A percentile compares a stretch with the other conserved stretches of the same genome.
These are phyloP conservation scores for Boletus sensibilis DNA, from an alignment of 768 basidiomycete species.

Conservation along the genomic window DNA sequence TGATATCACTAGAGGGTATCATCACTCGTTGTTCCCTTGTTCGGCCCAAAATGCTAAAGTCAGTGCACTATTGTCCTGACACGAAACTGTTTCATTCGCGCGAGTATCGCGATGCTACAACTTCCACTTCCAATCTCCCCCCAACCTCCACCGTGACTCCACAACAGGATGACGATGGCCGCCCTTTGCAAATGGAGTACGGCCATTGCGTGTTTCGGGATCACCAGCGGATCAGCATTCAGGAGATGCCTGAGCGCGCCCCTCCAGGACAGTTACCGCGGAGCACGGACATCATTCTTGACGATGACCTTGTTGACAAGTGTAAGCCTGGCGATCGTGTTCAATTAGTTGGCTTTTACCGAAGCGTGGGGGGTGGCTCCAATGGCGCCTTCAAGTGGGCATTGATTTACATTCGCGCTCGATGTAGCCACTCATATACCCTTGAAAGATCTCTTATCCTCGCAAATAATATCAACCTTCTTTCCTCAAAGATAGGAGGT, in stretches of 20 bases:
- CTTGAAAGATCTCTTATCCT: conserved; percentile 78
- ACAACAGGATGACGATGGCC: conserved; percentile 88
- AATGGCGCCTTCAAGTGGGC: conserved; percentile 91
- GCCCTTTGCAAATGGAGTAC: conserved; percentile 85
- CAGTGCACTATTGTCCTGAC: conserved; percentile 92
- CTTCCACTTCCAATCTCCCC: conserved; percentile 80
- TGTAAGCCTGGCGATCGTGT: conserved; percentile 98
- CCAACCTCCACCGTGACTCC: conserved; percentile 87
- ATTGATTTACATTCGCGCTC: conserved; percentile 11
- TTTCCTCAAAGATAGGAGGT: conserved; percentile 93
- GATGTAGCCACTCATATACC: conserved; percentile 9
- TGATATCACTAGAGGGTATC: conserved; percentile 97
- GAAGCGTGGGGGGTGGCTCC: conserved; percentile 89
- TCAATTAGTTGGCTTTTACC: conserved; percentile 93
- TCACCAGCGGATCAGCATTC: conserved; percentile 96
- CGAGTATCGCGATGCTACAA: conserved; percentile 91
- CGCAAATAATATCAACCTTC: conserved; percentile 91
- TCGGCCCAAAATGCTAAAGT: conserved; percentile 97
- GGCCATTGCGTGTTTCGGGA: conserved; percentile 91
- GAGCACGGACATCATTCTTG: conserved; percentile 93
- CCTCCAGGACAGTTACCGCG: conserved; percentile 96
- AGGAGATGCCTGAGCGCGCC: conserved; percentile 99
- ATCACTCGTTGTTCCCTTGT: conserved; percentile 98
- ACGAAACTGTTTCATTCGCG: conserved; percentile 82
- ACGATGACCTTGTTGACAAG: conserved; percentile 94